Evolutionary conservation across 495 filamentous ascomycete species (phyloP).

Genomic region (Jackrogersella multiformis): DNA sequence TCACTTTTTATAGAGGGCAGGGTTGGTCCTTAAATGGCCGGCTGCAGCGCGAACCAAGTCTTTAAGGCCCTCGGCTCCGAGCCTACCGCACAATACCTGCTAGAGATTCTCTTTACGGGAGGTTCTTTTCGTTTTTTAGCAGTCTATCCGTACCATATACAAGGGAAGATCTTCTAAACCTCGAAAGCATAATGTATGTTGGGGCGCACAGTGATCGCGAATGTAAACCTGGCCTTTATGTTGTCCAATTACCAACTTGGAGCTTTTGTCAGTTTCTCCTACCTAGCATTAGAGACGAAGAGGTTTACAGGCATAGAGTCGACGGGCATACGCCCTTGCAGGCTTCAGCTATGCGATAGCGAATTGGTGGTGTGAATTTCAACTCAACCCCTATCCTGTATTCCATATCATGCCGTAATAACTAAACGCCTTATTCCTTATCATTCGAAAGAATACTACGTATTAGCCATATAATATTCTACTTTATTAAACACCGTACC

Average conservation of each 20-base stretch:
- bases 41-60: slow-evolving; percentile 38
- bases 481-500: neutral
- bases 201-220: neutral
- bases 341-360: slow-evolving; percentile 1
- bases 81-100: slow-evolving; percentile 22
- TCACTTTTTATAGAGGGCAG: slow-evolving; percentile 28
- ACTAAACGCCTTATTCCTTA: neutral
- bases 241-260: neutral
- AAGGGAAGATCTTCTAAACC: slow-evolving; percentile 6
- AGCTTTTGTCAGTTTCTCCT: neutral
- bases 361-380: neutral
- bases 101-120: slow-evolving; percentile 11
- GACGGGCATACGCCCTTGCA: neutral
- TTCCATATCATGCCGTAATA: neutral
- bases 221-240: neutral
- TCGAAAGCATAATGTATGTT: neutral
- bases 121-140: slow-evolving; percentile 11
- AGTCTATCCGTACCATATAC: too few relatives aligned
- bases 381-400: slow-evolving; percentile 3
- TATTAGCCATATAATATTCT: neutral
- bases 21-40: slow-evolving; percentile 38
- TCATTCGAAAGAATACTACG: slow-evolving; percentile 3
- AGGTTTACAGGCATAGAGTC: neutral
- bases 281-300: neutral
- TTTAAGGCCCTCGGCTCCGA: slow-evolving; percentile 36